A percentile compares a stretch with the other conserved stretches of the same genome.
Evolutionary conservation across 164 flowering plant species (phyloP).

Genomic region (Annona squamosa): DNA sequence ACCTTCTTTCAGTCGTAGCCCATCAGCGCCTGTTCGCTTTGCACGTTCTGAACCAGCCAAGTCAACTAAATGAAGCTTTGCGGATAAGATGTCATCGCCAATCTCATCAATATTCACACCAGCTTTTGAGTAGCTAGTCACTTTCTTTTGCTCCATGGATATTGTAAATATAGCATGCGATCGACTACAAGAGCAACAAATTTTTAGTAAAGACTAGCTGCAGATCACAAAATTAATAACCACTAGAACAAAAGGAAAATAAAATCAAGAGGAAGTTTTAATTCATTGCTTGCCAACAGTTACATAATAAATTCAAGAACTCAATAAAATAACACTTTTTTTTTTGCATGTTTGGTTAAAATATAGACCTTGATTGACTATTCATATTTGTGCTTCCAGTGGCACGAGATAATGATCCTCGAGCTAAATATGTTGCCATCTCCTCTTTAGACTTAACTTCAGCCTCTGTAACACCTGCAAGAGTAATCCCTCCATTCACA

Average conservation of each 20-base stretch:
- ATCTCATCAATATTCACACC: slow-evolving; percentile 38
- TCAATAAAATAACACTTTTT: background rate
- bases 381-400: slow-evolving; percentile 99
- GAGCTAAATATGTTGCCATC: slow-evolving; percentile 69
- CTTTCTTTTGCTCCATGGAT: slow-evolving; percentile 79
- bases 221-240: background rate
- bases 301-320: no score
- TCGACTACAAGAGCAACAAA: slow-evolving; percentile 46
- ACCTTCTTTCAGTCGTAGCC: slow-evolving; percentile 95
- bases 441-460: slow-evolving; percentile 82
- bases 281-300: no score
- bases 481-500: slow-evolving; percentile 78
- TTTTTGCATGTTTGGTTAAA: background rate
- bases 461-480: slow-evolving; percentile 89
- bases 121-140: slow-evolving; percentile 7
- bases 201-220: background rate
- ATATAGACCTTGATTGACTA: slow-evolving; percentile 80
- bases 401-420: slow-evolving; percentile 85
- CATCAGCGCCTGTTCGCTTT: slow-evolving; percentile 94
- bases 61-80: slow-evolving; percentile 94
- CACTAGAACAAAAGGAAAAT: background rate
- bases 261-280: background rate
- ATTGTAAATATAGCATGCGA: slow-evolving; percentile 99
- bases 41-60: slow-evolving; percentile 99
- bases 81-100: slow-evolving; percentile 68